Evolutionary conservation across 2,329 filamentous ascomycete species (phyloP), one percentile per base, ranked within the genome.

Genomic region (Escovopsis sp.): DNA sequence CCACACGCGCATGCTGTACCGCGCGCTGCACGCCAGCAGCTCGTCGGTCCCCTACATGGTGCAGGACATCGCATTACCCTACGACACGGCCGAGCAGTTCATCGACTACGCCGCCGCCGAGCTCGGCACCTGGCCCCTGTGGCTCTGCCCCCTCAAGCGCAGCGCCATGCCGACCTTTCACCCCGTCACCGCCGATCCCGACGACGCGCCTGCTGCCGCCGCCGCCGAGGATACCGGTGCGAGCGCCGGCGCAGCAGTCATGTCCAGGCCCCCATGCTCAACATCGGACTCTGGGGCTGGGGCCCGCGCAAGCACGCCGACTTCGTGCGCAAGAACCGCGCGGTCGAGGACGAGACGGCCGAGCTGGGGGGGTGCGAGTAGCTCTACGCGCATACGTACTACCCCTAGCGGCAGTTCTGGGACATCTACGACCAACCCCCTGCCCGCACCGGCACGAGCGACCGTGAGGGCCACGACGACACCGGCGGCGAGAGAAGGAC

Each of bases 351-450:
- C 18, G 81, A 82, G 55, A 72, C 88, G 4, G 66, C 67, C 39
- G 69, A 76, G 49, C 70, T 91, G 1, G 78, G 79, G 38, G 86
- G 85, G 3, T 75, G 82, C 66, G 93, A 93, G 65, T 91, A 85
- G 82, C 66, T 93, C 11, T 93, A 94, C 59, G 85, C 85, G 3
- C 82, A 89, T 54, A 82, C 84, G 0, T 93, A 87, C 63, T 91
- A 91, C 59, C 70, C 73, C n/a, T 73, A 82, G 54, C 63, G 70
- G 0, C 75, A 83, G 54, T 86, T 84, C 60, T 84, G 79, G 78
- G 53, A 62, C 32, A 65, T 77, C 41, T 84, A 84, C 56, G 68
- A 67, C 56, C 60, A 64, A 15, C 15, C 15, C 15, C 15, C 15
- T 15, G 15, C 15, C 15, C 15, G 15, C 15, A 15, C 15, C 15